phyloP scores from a whole-genome alignment of 2,329 filamentous ascomycete genomes.

The Trichothecium sympodiale region DNA sequence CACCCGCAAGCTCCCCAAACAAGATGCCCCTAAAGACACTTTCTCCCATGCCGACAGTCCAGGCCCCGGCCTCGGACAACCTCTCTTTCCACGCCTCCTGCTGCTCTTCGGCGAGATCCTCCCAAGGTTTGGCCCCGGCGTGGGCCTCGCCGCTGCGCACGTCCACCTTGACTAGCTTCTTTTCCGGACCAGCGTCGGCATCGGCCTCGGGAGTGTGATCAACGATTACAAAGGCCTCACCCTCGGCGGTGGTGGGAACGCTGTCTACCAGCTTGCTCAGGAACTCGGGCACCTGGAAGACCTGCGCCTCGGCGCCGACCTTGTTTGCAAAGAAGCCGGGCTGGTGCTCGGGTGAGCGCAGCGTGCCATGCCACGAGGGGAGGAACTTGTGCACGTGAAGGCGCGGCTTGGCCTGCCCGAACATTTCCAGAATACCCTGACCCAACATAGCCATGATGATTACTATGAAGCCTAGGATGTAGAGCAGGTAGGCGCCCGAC shows the following conservation, averaged over 20 bases:
- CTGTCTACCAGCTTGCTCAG: slow-evolving; percentile 25
- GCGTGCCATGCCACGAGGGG: slow-evolving; percentile 30
- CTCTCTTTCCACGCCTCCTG: slow-evolving; percentile 57
- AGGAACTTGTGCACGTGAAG: slow-evolving; percentile 45
- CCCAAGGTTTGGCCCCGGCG: slow-evolving; percentile 53
- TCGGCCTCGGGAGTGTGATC: slow-evolving; percentile 11
- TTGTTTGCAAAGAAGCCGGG: slow-evolving; percentile 5
- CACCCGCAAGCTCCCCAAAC: slow-evolving; percentile 60
- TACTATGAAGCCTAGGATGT: slow-evolving; percentile 44
- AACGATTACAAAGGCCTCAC: slow-evolving; percentile 27
- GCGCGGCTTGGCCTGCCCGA: slow-evolving; percentile 43
- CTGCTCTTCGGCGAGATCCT: slow-evolving; percentile 54
- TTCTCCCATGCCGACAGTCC: slow-evolving; percentile 71
- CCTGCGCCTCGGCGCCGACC: slow-evolving; percentile 11
- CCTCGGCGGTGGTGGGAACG: slow-evolving; percentile 16
- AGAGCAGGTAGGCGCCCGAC: slow-evolving; percentile 38
- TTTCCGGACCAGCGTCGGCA: slow-evolving; percentile 7
- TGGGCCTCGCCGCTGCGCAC: slow-evolving; percentile 36
- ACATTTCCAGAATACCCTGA: slow-evolving; percentile 53
- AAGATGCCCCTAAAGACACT: slow-evolving; percentile 64
- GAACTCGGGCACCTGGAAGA: slow-evolving; percentile 14
- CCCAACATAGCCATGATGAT: slow-evolving; percentile 51
- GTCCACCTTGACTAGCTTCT: slow-evolving; percentile 22
- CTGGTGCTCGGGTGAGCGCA: slow-evolving; percentile 14
- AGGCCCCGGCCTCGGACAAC: slow-evolving; percentile 61